phyloP scores from a whole-genome alignment of 2,329 filamentous ascomycete species.

The Pyrenochaeta sp. region DNA sequence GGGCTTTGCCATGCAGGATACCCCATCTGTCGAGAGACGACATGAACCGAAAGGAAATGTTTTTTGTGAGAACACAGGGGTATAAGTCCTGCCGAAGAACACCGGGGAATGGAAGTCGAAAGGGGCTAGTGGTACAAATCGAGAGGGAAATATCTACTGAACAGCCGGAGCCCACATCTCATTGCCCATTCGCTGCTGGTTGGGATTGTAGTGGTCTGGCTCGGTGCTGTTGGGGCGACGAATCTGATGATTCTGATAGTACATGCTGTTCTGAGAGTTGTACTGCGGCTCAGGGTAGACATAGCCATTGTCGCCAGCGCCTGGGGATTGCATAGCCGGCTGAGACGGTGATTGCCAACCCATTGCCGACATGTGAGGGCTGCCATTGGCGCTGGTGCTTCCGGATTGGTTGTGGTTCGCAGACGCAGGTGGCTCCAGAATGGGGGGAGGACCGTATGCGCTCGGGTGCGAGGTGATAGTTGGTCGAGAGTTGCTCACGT shows the following conservation, averaged over 20 bases:
- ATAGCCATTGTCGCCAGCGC: conserved; percentile 73
- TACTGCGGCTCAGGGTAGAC: conserved; percentile 79
- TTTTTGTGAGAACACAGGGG: conserved; percentile 49
- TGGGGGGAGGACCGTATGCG: conserved; percentile 81
- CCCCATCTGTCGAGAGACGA: conserved; percentile 35
- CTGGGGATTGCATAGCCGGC: conserved; percentile 74
- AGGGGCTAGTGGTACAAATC: conserved; percentile 43
- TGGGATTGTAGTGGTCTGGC: conserved; percentile 57
- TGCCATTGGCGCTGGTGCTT: conserved; percentile 72
- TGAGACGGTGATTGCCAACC: conserved; percentile 90
- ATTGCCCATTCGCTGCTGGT: conserved; percentile 46
- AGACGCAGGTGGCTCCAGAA: conserved; percentile 80
- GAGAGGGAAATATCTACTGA: conserved; percentile 40
- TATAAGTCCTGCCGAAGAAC: conserved; percentile 50
- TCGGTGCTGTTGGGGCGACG: conserved; percentile 79
- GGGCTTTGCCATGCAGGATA: conserved; percentile 36
- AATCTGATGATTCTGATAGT: conserved; percentile 74
- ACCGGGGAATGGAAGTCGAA: conserved; percentile 43
- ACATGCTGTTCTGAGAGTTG: conserved; percentile 67
- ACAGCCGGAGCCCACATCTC: conserved; percentile 54
- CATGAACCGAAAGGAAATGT: conserved; percentile 38
- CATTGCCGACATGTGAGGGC: conserved; percentile 81
- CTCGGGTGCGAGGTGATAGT: conserved; percentile 84
- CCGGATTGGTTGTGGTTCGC: conserved; percentile 76
- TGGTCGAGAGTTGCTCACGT: conserved; percentile 57